Evolutionary conservation across 441 rosid species (phyloP).

Genomic region (Daphne laureola): DNA sequence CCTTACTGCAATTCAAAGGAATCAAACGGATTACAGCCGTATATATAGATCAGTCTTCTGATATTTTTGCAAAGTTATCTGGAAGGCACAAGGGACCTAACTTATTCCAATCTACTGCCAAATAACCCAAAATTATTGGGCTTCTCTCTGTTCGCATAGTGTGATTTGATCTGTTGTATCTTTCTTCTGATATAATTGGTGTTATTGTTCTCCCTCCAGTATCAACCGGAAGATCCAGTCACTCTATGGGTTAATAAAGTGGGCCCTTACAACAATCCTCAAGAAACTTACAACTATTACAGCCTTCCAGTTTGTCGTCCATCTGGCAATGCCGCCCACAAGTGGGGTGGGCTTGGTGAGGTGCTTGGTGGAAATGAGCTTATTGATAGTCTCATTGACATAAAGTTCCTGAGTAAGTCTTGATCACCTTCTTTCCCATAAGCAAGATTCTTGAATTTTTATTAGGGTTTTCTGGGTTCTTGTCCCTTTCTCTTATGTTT

Average conservation of each 20-base stretch:
- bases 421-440: background rate
- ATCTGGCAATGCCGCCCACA: constrained; percentile 56
- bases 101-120: too few species aligned
- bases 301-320: constrained; percentile 95
- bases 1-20: too few species aligned
- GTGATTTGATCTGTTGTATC: background rate
- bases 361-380: constrained; percentile 99
- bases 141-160: background rate
- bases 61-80: too few species aligned
- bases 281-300: constrained; percentile 98
- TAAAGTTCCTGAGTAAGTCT: constrained; percentile 76
- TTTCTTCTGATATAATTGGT: background rate
- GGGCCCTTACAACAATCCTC: constrained; percentile 99
- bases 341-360: constrained; percentile 99
- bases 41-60: too few species aligned
- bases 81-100: too few species aligned
- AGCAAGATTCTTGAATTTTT: constrained; percentile 4
- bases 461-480: constrained; percentile 8
- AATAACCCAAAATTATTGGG: too few species aligned
- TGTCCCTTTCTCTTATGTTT: constrained; percentile 1
- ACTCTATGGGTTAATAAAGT: constrained; percentile 99
- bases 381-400: constrained; percentile 80
- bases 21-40: too few species aligned
- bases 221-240: constrained; percentile 69
- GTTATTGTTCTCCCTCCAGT: constrained; percentile 39